Percentiles rank a stretch among this genome's conserved stretches.
These are phyloP conservation scores for Hypoxylon sp. DNA, from an alignment of 2,329 filamentous ascomycete genomes.

Conservation along the genomic window DNA sequence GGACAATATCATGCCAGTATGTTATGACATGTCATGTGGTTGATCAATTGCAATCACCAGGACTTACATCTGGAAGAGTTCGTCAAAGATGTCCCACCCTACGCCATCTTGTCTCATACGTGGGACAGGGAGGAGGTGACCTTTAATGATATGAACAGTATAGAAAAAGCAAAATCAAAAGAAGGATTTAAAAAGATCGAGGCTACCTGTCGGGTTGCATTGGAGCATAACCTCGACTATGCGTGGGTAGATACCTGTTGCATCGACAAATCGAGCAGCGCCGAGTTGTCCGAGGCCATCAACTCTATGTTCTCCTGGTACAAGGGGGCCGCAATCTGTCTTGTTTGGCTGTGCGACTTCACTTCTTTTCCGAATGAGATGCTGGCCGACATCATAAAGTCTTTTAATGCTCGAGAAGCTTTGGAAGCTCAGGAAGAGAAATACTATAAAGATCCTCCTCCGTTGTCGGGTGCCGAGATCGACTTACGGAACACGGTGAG, in stretches of 20 bases:
- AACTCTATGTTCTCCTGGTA: slow-evolving; percentile 42
- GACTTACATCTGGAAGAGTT: slow-evolving; percentile 34
- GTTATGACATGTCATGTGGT: slow-evolving; percentile 25
- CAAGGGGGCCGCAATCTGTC: slow-evolving; percentile 29
- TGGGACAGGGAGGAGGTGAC: slow-evolving; percentile 35
- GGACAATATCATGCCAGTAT: slow-evolving; percentile 13
- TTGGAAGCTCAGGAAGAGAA: slow-evolving; percentile 14
- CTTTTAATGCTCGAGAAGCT: slow-evolving; percentile 29
- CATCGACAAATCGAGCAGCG: slow-evolving; percentile 40
- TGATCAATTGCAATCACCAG: slow-evolving; percentile 36
- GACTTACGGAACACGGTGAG: slow-evolving; percentile 28
- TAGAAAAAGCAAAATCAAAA: neutral
- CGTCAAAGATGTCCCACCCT: slow-evolving; percentile 30
- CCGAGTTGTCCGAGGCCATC: slow-evolving; percentile 39
- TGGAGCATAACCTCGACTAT: slow-evolving; percentile 27
- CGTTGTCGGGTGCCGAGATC: slow-evolving; percentile 25
- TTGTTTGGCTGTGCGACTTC: slow-evolving; percentile 36
- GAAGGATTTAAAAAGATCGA: slow-evolving; percentile 30
- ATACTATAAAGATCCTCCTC: slow-evolving; percentile 26
- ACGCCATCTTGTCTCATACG: slow-evolving; percentile 39
- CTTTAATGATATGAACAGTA: slow-evolving; percentile 25
- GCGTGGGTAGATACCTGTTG: slow-evolving; percentile 41
- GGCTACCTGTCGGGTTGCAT: slow-evolving; percentile 26
- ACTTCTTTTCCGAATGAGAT: slow-evolving; percentile 12
- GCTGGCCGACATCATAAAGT: slow-evolving; percentile 24